Percentiles rank a stretch among this genome's conserved stretches.
phyloP scores from a whole-genome alignment of 1,139 yeast genomes.

The Yamadazyma friedrichii region DNA sequence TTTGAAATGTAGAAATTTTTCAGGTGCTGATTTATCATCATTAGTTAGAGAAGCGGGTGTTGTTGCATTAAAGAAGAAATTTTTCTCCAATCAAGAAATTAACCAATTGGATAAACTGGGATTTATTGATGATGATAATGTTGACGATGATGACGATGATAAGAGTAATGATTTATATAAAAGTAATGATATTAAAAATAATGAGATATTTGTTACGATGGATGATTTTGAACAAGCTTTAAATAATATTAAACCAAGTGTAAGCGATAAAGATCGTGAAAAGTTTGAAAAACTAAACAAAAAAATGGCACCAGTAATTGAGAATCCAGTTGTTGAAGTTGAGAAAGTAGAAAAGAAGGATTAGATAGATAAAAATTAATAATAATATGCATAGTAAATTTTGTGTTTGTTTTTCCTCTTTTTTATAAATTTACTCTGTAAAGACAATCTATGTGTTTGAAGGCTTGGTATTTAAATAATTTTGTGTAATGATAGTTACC shows the following conservation, averaged over 20 bases:
- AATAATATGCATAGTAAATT: background rate
- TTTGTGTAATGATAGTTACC: too few relatives aligned
- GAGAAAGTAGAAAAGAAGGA: conserved; percentile 6
- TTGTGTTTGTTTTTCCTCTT: background rate
- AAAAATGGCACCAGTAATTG: conserved; percentile 38
- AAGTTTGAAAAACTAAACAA: conserved; percentile 68
- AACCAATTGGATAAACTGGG: conserved; percentile 50
- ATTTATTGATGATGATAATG: conserved; percentile 30
- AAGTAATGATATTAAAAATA: conserved; percentile 5
- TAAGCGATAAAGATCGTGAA: conserved; percentile 77
- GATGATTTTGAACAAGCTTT: conserved; percentile 75
- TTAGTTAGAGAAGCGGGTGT: conserved; percentile 93
- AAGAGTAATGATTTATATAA: conserved; percentile 9
- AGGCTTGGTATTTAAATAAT: too few relatives aligned
- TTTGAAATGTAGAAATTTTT: conserved; percentile 79
- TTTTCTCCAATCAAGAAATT: conserved; percentile 51
- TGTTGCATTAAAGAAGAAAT: conserved; percentile 70
- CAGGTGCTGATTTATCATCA: conserved; percentile 95
- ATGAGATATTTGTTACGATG: conserved; percentile 53
- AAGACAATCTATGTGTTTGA: too few relatives aligned
- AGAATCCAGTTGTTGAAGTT: background rate
- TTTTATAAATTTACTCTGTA: too few relatives aligned
- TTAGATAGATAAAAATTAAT: conserved; percentile 1
- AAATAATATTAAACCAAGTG: conserved; percentile 80
- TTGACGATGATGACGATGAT: conserved; percentile 22